These are phyloP conservation scores for Lipomyces kockii DNA, from an alignment of 805 yeast genomes.

Conservation along the genomic window DNA sequence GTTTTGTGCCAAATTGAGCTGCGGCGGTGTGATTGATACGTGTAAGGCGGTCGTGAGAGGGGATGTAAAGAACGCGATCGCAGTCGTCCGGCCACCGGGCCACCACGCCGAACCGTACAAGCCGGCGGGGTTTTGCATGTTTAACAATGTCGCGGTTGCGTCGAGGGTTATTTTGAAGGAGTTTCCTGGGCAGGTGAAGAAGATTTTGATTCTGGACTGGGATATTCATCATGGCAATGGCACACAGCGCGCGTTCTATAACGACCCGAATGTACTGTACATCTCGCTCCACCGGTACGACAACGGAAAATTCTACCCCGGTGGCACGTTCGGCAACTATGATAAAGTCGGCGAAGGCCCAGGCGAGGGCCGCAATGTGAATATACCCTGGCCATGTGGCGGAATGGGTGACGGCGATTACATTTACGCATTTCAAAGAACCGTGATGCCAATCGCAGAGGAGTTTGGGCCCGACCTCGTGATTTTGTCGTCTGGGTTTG, in stretches of 20 bases:
- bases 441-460: constrained; percentile 83
- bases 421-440: constrained; percentile 82
- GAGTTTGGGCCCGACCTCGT: constrained; percentile 94
- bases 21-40: constrained; percentile 97
- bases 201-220: constrained; percentile 90
- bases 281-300: constrained; percentile 93
- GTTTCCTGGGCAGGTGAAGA: constrained; percentile 87
- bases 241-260: constrained; percentile 87
- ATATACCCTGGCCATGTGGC: constrained; percentile 89
- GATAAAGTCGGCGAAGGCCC: constrained; percentile 81
- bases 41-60: constrained; percentile 95
- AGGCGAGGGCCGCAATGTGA: constrained; percentile 80
- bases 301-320: constrained; percentile 91
- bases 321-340: constrained; percentile 81
- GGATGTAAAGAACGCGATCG: constrained; percentile 84
- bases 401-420: constrained; percentile 97
- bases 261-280: constrained; percentile 89
- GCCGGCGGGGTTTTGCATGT: constrained; percentile 96
- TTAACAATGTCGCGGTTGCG: constrained; percentile 96
- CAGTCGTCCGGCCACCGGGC: constrained; percentile 98
- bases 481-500: constrained; percentile 93
- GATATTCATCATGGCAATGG: constrained; percentile 99
- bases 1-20: constrained; percentile 84
- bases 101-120: constrained; percentile 98
- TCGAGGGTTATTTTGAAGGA: constrained; percentile 79